phyloP scores from a whole-genome alignment of 257 asterid genomes.

The Rhazya stricta region DNA sequence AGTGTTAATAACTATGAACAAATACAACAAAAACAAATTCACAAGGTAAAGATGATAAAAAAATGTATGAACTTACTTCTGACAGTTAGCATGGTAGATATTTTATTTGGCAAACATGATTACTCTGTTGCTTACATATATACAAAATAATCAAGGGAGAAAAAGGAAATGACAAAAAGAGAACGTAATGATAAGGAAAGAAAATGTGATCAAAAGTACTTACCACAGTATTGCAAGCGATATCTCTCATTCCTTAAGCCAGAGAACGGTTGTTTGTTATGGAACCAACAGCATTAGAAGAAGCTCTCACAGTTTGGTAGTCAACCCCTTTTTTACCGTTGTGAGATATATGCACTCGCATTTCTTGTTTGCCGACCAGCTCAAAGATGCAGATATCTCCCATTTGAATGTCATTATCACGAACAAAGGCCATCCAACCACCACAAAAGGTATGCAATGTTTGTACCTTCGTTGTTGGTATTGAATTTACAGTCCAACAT shows the following conservation, averaged over 20 bases:
- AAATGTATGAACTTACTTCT: background rate
- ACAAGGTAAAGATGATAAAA: background rate
- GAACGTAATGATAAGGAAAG: background rate
- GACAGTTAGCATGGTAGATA: background rate
- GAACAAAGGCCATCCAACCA: slow-evolving; percentile 97
- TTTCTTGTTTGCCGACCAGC: slow-evolving; percentile 66
- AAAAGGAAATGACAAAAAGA: background rate
- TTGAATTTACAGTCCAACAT: slow-evolving; percentile 83
- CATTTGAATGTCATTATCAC: slow-evolving; percentile 71
- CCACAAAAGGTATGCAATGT: slow-evolving; percentile 89
- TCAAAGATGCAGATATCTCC: slow-evolving; percentile 97
- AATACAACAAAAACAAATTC: background rate
- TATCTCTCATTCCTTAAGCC: slow-evolving; percentile 8
- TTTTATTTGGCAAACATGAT: background rate
- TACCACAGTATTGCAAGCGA: background rate
- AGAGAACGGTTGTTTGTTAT: slow-evolving; percentile 11
- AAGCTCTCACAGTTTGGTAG: slow-evolving; percentile 33
- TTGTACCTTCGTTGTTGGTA: slow-evolving; percentile 78
- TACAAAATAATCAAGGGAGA: too few species aligned
- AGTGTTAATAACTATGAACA: background rate
- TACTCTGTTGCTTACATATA: background rate
- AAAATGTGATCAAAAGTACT: background rate
- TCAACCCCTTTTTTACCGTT: slow-evolving; percentile 52
- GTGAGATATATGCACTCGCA: slow-evolving; percentile 79
- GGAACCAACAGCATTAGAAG: slow-evolving; percentile 22